Conservation (phyloP, 495 filamentous ascomycete species). For the Aspergillus biplanus region DNA sequence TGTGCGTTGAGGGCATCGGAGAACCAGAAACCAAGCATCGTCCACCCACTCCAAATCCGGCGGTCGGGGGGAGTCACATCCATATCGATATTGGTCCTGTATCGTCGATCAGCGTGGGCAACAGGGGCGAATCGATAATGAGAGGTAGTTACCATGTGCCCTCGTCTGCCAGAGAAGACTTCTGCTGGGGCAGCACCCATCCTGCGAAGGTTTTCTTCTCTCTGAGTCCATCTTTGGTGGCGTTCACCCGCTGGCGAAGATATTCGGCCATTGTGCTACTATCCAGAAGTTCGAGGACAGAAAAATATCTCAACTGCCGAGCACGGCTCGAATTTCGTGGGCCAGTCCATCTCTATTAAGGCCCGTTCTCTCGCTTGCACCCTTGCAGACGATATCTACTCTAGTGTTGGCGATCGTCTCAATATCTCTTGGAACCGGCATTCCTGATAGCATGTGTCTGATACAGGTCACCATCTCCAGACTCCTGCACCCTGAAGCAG, state of each 20-base stretch:
- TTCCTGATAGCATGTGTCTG: no score
- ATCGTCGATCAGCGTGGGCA: neutral
- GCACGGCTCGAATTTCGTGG: no score
- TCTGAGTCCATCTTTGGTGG: slow-evolving; percentile 1
- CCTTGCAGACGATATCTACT: no score
- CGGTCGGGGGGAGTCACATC: slow-evolving; percentile 9
- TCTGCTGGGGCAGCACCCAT: slow-evolving; percentile 10
- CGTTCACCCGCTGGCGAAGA: neutral
- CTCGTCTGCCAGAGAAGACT: slow-evolving; percentile 11
- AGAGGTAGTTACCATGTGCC: slow-evolving; percentile 4
- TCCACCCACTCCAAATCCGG: slow-evolving; percentile 9
- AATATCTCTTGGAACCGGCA: no score
- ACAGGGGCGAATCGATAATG: neutral
- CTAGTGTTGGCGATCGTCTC: no score
- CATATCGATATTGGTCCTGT: slow-evolving; percentile 16
- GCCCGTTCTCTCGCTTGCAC: no score
- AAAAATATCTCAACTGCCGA: no score
- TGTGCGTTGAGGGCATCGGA: slow-evolving; percentile 14
- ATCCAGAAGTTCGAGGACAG: neutral
- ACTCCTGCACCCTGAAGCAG: neutral
- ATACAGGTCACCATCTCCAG: neutral
- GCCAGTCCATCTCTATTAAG: no score
- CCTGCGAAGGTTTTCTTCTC: slow-evolving; percentile 1
- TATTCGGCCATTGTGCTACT: neutral
- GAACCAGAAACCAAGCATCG: slow-evolving; percentile 14